These are phyloP conservation scores for Anisogramma anomala DNA, from an alignment of 2,329 filamentous ascomycete species.

Conservation along the genomic window DNA sequence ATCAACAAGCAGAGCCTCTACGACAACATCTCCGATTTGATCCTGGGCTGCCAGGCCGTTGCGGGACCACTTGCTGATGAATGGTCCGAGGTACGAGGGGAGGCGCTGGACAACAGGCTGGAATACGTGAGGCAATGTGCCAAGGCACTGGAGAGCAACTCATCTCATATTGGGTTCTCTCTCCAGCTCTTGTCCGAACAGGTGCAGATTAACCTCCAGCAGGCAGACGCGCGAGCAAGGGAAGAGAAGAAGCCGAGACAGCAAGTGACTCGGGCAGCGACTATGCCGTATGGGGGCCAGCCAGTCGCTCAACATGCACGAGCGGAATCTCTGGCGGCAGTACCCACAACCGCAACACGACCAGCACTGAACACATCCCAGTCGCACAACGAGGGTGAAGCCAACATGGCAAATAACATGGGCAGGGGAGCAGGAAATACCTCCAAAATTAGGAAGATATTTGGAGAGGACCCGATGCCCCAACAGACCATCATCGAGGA, in stretches of 20 bases:
- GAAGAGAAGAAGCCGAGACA: conserved; percentile 38
- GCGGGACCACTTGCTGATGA: conserved; percentile 85
- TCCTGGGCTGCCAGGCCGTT: conserved; percentile 82
- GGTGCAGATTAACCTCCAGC: conserved; percentile 46
- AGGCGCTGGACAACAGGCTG: conserved; percentile 76
- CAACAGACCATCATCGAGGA: conserved; percentile 51
- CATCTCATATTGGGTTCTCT: conserved; percentile 78
- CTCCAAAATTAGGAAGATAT: conserved; percentile 54
- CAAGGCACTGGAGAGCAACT: conserved; percentile 72
- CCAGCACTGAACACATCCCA: conserved; percentile 43
- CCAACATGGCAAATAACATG: conserved; percentile 35
- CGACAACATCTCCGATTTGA: conserved; percentile 80
- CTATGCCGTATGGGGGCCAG: conserved; percentile 38
- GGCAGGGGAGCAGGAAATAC: conserved; percentile 42
- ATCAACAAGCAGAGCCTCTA: conserved; percentile 88
- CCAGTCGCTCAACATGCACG: conserved; percentile 33
- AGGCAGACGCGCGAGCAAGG: conserved; percentile 32
- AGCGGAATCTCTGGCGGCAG: conserved; percentile 39
- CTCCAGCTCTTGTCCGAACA: conserved; percentile 79
- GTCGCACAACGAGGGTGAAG: conserved; percentile 54
- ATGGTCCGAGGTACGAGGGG: conserved; percentile 85
- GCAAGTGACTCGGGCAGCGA: conserved; percentile 44
- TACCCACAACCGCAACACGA: conserved; percentile 29
- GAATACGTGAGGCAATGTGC: conserved; percentile 68
- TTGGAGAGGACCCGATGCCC: conserved; percentile 51